Evolutionary conservation across 2,329 filamentous ascomycete genomes (phyloP).

Genomic region (Verticillium nubilum): DNA sequence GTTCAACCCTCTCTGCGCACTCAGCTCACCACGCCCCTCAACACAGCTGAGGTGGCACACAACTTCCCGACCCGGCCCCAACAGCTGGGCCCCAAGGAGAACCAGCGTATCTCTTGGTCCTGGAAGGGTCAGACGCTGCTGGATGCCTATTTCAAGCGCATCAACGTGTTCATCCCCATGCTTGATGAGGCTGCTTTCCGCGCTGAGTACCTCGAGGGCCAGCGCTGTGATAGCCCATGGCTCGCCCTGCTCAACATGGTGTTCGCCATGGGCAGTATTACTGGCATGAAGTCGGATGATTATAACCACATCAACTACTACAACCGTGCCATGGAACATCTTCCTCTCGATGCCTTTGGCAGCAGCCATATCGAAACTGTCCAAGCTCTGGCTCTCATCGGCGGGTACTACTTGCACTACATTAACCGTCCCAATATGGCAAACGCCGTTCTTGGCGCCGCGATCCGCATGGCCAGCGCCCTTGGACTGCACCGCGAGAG

Average conservation of each 20-base stretch:
- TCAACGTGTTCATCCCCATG: slow-evolving; percentile 69
- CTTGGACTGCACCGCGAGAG: slow-evolving; percentile 66
- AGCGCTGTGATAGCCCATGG: slow-evolving; percentile 64
- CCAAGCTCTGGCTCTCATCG: slow-evolving; percentile 65
- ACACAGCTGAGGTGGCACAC: slow-evolving; percentile 39
- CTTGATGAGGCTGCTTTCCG: slow-evolving; percentile 67
- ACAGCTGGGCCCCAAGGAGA: slow-evolving; percentile 38
- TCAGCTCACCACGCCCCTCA: slow-evolving; percentile 40
- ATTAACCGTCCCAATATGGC: slow-evolving; percentile 73
- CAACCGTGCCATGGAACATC: slow-evolving; percentile 59
- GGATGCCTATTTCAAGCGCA: slow-evolving; percentile 70
- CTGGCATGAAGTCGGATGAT: slow-evolving; percentile 58
- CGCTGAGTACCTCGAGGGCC: slow-evolving; percentile 45
- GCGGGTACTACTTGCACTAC: slow-evolving; percentile 74
- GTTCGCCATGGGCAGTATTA: slow-evolving; percentile 69
- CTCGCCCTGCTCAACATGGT: slow-evolving; percentile 70
- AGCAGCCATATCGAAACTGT: slow-evolving; percentile 61
- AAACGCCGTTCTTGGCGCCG: slow-evolving; percentile 65
- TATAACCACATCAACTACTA: slow-evolving; percentile 67
- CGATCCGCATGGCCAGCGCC: slow-evolving; percentile 68
- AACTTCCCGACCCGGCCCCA: slow-evolving; percentile 38
- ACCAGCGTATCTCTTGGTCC: slow-evolving; percentile 48
- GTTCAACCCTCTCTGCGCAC: slow-evolving; percentile 42
- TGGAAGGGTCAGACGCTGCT: slow-evolving; percentile 64
- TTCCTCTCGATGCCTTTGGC: slow-evolving; percentile 62